phyloP scores from a whole-genome alignment of 345 rosid genomes.

The Tarenaya hassleriana region DNA sequence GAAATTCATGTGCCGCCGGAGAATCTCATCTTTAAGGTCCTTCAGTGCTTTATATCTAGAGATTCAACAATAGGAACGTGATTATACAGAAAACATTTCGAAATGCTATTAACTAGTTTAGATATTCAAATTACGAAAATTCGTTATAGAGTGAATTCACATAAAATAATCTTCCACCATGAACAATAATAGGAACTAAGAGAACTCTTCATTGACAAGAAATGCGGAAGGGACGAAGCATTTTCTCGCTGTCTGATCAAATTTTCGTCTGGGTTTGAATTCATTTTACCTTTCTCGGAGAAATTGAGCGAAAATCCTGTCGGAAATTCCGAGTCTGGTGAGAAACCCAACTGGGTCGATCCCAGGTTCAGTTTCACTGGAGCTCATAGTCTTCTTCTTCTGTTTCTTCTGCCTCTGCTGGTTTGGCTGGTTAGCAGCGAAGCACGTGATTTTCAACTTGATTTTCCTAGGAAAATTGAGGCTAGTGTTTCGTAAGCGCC shows the following conservation, averaged over 20 bases:
- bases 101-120: not conserved
- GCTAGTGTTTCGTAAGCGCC: slow-evolving; percentile 14
- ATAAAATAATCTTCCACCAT: not conserved
- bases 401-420: slow-evolving; percentile 22
- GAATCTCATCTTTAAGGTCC: slow-evolving; percentile 78
- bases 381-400: slow-evolving; percentile 19
- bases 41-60: slow-evolving; percentile 78
- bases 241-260: not conserved
- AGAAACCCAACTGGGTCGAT: slow-evolving; percentile 41
- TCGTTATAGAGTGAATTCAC: not conserved
- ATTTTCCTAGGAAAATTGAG: slow-evolving; percentile 29
- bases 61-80: slow-evolving; percentile 7
- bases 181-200: not conserved
- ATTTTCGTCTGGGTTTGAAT: not conserved
- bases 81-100: not conserved
- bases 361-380: slow-evolving; percentile 22
- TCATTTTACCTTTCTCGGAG: slow-evolving; percentile 75
- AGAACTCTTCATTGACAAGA: not conserved
- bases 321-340: slow-evolving; percentile 57
- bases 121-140: not conserved
- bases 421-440: slow-evolving; percentile 26
- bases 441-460: slow-evolving; percentile 22
- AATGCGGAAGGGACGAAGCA: not conserved
- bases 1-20: slow-evolving; percentile 55
- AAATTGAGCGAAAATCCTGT: slow-evolving; percentile 72